Base-by-base conservation (phyloP, 345 rosid species). In the Citrus trifoliata region DNA sequence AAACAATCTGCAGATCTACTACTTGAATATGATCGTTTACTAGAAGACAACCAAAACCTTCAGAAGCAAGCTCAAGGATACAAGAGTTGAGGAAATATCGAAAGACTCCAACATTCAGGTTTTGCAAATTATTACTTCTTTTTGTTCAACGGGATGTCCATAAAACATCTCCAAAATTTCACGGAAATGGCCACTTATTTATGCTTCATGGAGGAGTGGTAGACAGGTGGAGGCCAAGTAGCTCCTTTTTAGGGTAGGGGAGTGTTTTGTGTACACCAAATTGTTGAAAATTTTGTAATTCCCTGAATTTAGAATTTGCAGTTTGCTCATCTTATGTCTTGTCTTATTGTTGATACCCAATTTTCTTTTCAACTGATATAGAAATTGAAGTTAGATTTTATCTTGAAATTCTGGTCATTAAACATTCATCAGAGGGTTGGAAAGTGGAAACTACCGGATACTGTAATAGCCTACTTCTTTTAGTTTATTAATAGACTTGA, bases 11-110 rank as follows among this genome's bases (percentile, higher is more conserved):
- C 95, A 9, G 99, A 93, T 76, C 76, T 95, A 5, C 87, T 95
- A 55, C 92, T 95, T 18, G 98, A 93, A 84, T 95, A 95, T 51
- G 99, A 93, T 66, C 89, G 91, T 37, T 79, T 95, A 48, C 79
- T 95, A 58, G 98, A 95, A 85, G 94, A 91, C 81, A 95, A 95
- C 84, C 98, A 92, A 73, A 92, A 80, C 78, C 96, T 95, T 77
- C 99, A 95, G 86, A 88, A 82, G 82, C 91, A 88, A 70, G 84
- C 84, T 76, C 60, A 73, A 73, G 92, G 95, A 63, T 87, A 83
- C 74, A 81, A 69, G 76, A 75, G 74, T 7, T 86, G 84, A 88
- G 77, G 67, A 78, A 70, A 35, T 73, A 74, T 77, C 22, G 38
- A 16, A 76, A 79, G 73, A 58, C 76, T 10, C 48, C 30, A 62